Conservation (phyloP, 2,329 filamentous ascomycete species). For the Penicillium sp. region DNA sequence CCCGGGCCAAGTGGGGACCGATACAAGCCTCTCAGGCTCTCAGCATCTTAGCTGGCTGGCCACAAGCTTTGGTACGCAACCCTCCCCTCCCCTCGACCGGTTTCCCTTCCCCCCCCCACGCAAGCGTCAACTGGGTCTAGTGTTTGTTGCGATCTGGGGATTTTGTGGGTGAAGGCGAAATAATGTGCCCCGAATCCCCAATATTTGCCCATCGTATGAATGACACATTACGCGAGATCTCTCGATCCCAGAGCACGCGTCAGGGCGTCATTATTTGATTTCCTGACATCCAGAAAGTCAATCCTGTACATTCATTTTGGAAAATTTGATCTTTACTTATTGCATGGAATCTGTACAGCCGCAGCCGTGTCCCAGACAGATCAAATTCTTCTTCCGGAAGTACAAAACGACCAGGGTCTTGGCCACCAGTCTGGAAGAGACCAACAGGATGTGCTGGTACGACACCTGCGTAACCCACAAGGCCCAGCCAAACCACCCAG, state of each 20-base stretch:
- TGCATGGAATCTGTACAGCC: not conserved
- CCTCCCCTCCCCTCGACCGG: not conserved
- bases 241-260: not conserved
- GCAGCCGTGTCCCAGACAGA: not conserved
- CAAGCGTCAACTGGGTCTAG: constrained; percentile 1
- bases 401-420: constrained; percentile 1
- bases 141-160: not conserved
- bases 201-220: not conserved
- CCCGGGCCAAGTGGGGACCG: not conserved
- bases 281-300: not conserved
- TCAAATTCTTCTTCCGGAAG: constrained; percentile 6
- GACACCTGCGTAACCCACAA: not conserved
- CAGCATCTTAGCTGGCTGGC: constrained; percentile 2
- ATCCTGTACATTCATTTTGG: not conserved
- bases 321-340: not conserved
- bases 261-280: not conserved
- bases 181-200: not conserved
- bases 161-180: not conserved
- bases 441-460: constrained; percentile 3
- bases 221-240: not conserved
- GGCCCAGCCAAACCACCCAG: not conserved
- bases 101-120: not conserved
- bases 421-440: not conserved
- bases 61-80: constrained; percentile 1
- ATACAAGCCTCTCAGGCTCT: not conserved